phyloP scores from a whole-genome alignment of 495 filamentous ascomycete genomes.

The Neurospora intermedia region DNA sequence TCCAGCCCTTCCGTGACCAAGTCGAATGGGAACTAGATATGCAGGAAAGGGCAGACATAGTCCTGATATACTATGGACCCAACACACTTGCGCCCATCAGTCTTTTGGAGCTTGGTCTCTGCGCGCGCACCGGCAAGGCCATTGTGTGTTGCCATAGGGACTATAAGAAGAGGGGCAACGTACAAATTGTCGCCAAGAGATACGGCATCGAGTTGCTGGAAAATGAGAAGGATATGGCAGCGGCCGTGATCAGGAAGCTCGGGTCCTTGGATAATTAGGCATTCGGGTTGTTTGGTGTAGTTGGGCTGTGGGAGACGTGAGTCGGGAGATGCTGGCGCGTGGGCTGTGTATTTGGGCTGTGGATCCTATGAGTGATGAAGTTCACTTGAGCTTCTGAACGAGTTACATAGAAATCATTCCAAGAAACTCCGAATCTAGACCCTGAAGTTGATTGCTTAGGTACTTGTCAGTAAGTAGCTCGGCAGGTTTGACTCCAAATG shows the following conservation, averaged over 20 bases:
- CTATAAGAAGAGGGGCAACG: slow-evolving; percentile 47
- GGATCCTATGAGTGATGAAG: not conserved
- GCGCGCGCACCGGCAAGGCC: slow-evolving; percentile 31
- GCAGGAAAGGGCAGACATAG: slow-evolving; percentile 39
- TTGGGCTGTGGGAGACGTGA: not conserved
- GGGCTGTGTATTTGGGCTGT: not conserved
- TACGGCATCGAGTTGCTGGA: slow-evolving; percentile 29
- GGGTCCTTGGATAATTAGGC: not conserved
- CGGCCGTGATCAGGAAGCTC: slow-evolving; percentile 16
- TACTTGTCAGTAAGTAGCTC: no score
- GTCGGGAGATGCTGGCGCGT: not conserved
- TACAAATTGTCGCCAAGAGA: slow-evolving; percentile 41
- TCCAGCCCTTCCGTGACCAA: slow-evolving; percentile 38
- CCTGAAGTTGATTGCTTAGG: not conserved
- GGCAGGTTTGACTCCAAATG: not conserved
- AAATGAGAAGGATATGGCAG: slow-evolving; percentile 19
- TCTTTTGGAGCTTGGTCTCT: slow-evolving; percentile 30
- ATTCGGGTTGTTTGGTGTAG: not conserved
- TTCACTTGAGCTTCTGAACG: not conserved
- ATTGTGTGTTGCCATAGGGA: slow-evolving; percentile 42
- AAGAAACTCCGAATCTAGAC: not conserved
- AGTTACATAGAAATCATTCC: no score
- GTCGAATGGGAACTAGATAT: slow-evolving; percentile 50
- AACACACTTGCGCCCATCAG: slow-evolving; percentile 19
- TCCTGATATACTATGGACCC: slow-evolving; percentile 45